A percentile compares a stretch with the other conserved stretches of the same genome.
Conservation (phyloP, 257 asterid species). For the Nicotiana sylvestris region DNA sequence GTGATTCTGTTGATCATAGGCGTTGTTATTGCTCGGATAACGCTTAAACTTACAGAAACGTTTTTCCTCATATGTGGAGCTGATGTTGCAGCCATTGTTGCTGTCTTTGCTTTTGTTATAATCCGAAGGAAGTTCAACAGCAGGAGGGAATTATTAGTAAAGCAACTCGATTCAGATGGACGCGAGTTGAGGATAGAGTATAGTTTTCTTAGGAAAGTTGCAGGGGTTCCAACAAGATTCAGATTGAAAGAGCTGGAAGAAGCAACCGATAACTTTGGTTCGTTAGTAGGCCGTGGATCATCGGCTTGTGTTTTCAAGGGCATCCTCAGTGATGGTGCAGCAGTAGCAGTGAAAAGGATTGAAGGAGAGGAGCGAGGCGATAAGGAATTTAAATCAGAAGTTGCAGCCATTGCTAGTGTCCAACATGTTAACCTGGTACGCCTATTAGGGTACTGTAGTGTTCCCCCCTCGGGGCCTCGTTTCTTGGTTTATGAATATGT, state of each 20-base stretch:
- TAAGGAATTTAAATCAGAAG: slow-evolving; percentile 63
- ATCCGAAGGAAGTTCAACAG: slow-evolving; percentile 37
- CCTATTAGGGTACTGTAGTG: slow-evolving; percentile 55
- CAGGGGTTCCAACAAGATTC: slow-evolving; percentile 71
- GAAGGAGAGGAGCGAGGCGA: slow-evolving; percentile 71
- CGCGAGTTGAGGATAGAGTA: slow-evolving; percentile 72
- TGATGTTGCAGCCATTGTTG: slow-evolving; percentile 45
- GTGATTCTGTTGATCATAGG: slow-evolving; percentile 33
- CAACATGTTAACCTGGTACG: slow-evolving; percentile 77
- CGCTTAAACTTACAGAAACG: slow-evolving; percentile 36
- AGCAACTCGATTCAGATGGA: slow-evolving; percentile 45
- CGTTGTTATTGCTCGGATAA: slow-evolving; percentile 38
- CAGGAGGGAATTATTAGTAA: slow-evolving; percentile 39
- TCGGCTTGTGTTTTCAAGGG: slow-evolving; percentile 71
- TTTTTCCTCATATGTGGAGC: slow-evolving; percentile 64
- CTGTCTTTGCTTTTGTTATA: slow-evolving; percentile 25
- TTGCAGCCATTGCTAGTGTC: slow-evolving; percentile 72
- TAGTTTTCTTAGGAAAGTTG: slow-evolving; percentile 77
- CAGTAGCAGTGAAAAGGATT: slow-evolving; percentile 65
- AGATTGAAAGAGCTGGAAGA: slow-evolving; percentile 61
- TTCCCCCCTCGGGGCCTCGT: slow-evolving; percentile 43
- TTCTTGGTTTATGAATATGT: slow-evolving; percentile 56
- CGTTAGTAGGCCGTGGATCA: slow-evolving; percentile 56
- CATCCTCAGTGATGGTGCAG: slow-evolving; percentile 49
- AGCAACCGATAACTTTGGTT: slow-evolving; percentile 59